Base-by-base conservation (phyloP, 2,329 filamentous ascomycete species). In the Trichoderma koningiopsis region DNA sequence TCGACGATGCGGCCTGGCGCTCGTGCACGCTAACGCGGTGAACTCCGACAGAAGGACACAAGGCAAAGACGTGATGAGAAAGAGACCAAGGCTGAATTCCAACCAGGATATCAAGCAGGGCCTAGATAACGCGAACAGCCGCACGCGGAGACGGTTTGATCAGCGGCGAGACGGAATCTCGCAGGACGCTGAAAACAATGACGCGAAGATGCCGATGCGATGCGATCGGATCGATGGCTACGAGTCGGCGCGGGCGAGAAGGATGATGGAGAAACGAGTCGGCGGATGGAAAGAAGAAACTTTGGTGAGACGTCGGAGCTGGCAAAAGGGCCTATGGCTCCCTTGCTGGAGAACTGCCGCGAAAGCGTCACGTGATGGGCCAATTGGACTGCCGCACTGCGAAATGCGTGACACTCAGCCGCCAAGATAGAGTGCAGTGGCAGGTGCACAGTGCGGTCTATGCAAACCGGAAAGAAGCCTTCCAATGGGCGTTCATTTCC, bases 141-240 rank as follows among this genome's bases (percentile, higher is more conserved):
- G 40, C 49, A 56, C 58, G 61, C 56, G 68, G 68, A 55, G 35
- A 52, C 27, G 55, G 49, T 10, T 37, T 56, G 40, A 63, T 43
- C 40, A 59, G 63, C 57, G 27, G 27, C 43, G 31, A 61, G 31
- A 67, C 52, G 68, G 55, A 67, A 59, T 37, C 31, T 65, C 49
- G 60, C 31, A 55, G 62, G 49, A 29, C 53, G 53, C 37, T 35
- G 29, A 27, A 40, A 43, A 29, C 63, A 27, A 52, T 67, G 29
- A 47, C 40, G 10, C 40, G 47, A 40, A 33, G 53, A 64, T 24
- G 43, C 43, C 47, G 58, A 47, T 59, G 68, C 40, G 33, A 57
- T 59, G 68, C 40, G 33, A 57, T 59, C 64, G 64, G 55, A 61
- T 67, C 64, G 64, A 68, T 69, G 63, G 52, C 47, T 47, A 47